Conservation (phyloP, 2,329 filamentous ascomycete species). For the Stagonosporopsis cucurbitacearum region DNA sequence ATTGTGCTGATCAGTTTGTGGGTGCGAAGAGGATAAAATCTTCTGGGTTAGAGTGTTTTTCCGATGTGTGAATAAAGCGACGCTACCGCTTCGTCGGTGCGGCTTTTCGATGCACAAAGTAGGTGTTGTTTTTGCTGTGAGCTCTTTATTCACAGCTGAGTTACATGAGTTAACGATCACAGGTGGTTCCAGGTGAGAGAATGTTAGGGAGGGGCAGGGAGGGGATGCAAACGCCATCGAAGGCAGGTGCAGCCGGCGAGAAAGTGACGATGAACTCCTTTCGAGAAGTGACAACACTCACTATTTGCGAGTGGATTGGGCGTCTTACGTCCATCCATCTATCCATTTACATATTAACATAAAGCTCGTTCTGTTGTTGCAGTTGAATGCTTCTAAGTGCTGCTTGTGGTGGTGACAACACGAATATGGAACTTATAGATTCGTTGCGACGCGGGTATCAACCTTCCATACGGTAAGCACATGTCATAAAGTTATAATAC, state of each 20-base stretch:
- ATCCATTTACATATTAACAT: background rate
- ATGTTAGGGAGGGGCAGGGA: background rate
- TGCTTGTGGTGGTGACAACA: background rate
- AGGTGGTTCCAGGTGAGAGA: background rate
- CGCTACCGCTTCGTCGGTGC: constrained; percentile 36
- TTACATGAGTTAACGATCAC: background rate
- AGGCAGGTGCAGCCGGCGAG: constrained; percentile 1
- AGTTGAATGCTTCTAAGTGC: background rate
- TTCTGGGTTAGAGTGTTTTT: constrained; percentile 5
- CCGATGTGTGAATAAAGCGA: constrained; percentile 8
- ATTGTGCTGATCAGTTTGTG: background rate
- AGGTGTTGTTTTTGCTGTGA: constrained; percentile 27
- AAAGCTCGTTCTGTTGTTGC: background rate
- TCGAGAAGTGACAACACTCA: background rate
- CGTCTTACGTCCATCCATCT: background rate
- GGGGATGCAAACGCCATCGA: background rate
- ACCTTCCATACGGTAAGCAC: background rate
- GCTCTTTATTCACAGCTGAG: constrained; percentile 10
- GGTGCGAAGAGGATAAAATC: constrained; percentile 23
- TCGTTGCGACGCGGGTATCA: too few relatives aligned
- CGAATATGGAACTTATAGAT: too few relatives aligned
- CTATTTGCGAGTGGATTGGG: background rate
- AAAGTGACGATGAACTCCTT: constrained; percentile 2
- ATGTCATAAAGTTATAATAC: background rate
- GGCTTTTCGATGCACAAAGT: constrained; percentile 8